Evolutionary conservation across 345 rosid species (phyloP).

Genomic region (Gossypium sturtianum): DNA sequence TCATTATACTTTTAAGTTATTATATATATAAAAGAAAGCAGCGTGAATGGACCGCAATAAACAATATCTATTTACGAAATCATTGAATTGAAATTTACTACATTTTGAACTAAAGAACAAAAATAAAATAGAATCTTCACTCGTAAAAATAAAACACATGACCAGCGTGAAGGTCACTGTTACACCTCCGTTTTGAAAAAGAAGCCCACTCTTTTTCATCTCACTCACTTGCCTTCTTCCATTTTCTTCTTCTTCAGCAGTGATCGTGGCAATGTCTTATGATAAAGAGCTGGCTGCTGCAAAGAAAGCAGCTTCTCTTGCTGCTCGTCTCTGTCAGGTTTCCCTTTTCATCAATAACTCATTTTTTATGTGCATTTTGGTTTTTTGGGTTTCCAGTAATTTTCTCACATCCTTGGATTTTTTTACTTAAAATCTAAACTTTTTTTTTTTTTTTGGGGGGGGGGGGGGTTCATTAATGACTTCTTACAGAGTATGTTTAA

Average conservation of each 20-base stretch:
- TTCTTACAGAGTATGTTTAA: too few relatives aligned
- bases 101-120: too few relatives aligned
- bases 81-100: too few relatives aligned
- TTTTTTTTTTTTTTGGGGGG: background rate
- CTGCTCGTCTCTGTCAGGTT: slow-evolving; percentile 92
- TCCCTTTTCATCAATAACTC: background rate
- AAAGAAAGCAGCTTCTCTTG: slow-evolving; percentile 82
- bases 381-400: background rate
- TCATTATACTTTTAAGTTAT: too few relatives aligned
- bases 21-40: too few relatives aligned
- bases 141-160: too few relatives aligned
- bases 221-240: background rate
- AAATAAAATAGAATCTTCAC: too few relatives aligned
- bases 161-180: too few relatives aligned
- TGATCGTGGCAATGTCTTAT: slow-evolving; percentile 48
- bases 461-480: too few relatives aligned
- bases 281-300: slow-evolving; percentile 83
- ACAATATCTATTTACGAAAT: too few relatives aligned
- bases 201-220: slow-evolving; percentile 2
- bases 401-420: background rate
- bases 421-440: background rate
- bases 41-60: too few relatives aligned
- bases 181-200: too few relatives aligned
- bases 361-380: background rate
- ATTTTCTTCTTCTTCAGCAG: slow-evolving; percentile 15